phyloP scores from a whole-genome alignment of 2,329 filamentous ascomycete species.

The Beauveria australis region DNA sequence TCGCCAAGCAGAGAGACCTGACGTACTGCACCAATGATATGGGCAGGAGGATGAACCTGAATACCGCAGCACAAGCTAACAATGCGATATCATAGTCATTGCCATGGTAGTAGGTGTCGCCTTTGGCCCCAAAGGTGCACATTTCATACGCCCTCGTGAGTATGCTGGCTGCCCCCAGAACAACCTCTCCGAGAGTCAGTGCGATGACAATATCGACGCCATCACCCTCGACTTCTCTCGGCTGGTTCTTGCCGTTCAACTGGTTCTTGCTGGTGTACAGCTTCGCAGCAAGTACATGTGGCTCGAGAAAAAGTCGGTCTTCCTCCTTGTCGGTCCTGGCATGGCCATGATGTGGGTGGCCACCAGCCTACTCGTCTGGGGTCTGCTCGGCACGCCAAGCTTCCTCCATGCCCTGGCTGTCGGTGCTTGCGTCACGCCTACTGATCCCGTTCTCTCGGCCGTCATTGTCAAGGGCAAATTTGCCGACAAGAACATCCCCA shows the following conservation, averaged over 20 bases:
- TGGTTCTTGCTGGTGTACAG: slow-evolving; percentile 82
- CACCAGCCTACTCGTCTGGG: slow-evolving; percentile 74
- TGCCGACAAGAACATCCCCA: slow-evolving; percentile 82
- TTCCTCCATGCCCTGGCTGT: slow-evolving; percentile 75
- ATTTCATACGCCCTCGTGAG: slow-evolving; percentile 66
- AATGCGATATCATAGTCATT: slow-evolving; percentile 51
- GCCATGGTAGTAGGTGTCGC: slow-evolving; percentile 70
- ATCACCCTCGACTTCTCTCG: slow-evolving; percentile 80
- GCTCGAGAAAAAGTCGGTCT: slow-evolving; percentile 68
- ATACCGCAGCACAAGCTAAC: background rate
- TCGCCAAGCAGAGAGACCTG: background rate
- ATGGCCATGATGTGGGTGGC: slow-evolving; percentile 83
- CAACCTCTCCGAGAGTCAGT: slow-evolving; percentile 19
- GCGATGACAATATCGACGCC: slow-evolving; percentile 50
- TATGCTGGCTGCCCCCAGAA: slow-evolving; percentile 48
- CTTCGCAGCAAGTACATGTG: slow-evolving; percentile 74
- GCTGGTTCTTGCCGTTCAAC: slow-evolving; percentile 80
- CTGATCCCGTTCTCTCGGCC: slow-evolving; percentile 80
- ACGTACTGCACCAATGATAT: background rate
- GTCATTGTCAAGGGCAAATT: slow-evolving; percentile 91
- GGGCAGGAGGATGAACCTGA: too few species aligned
- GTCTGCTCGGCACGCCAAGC: slow-evolving; percentile 58
- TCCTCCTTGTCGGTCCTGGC: slow-evolving; percentile 69
- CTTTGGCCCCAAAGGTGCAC: slow-evolving; percentile 70
- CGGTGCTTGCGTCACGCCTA: slow-evolving; percentile 84